Percentiles rank a stretch among this genome's conserved stretches.
phyloP scores from a whole-genome alignment of 1,139 yeast species.

The Suhomyces bokatorum region DNA sequence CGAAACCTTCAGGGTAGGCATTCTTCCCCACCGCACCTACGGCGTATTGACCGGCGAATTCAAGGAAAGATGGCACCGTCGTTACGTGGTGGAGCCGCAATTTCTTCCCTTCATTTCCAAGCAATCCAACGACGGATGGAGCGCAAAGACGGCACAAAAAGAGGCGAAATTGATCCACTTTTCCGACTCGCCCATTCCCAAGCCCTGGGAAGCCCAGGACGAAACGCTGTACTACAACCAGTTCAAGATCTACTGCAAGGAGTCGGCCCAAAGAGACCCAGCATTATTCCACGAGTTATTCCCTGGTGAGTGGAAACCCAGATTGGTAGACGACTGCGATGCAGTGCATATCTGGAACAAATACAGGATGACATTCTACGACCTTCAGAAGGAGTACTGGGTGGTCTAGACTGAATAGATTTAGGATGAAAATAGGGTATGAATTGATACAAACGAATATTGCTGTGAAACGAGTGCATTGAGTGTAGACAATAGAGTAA shows the following conservation, averaged over 20 bases:
- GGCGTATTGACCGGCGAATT: constrained; percentile 54
- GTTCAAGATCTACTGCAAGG: constrained; percentile 28
- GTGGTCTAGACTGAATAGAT: constrained; percentile 1
- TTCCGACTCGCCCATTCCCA: constrained; percentile 49
- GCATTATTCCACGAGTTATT: constrained; percentile 19
- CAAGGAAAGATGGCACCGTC: constrained; percentile 28
- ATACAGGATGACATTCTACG: constrained; percentile 12
- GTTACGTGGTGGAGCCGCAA: constrained; percentile 34
- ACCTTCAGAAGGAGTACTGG: constrained; percentile 11
- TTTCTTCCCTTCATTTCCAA: constrained; percentile 31
- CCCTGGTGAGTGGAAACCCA: constrained; percentile 30
- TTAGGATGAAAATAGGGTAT: too few species aligned
- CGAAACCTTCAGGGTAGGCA: constrained; percentile 28
- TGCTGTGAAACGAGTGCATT: too few species aligned
- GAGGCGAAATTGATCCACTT: constrained; percentile 38
- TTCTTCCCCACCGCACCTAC: constrained; percentile 48
- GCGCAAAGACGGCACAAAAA: constrained; percentile 22
- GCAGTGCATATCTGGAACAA: constrained; percentile 34
- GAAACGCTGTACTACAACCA: constrained; percentile 23
- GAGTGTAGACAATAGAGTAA: too few species aligned
- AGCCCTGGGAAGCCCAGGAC: constrained; percentile 42
- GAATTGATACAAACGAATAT: too few species aligned
- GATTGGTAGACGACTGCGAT: constrained; percentile 35
- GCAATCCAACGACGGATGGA: constrained; percentile 29
- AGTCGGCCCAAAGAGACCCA: constrained; percentile 14